Conservation (phyloP, 2,329 filamentous ascomycete species). For the Knoxdaviesia capensis region DNA sequence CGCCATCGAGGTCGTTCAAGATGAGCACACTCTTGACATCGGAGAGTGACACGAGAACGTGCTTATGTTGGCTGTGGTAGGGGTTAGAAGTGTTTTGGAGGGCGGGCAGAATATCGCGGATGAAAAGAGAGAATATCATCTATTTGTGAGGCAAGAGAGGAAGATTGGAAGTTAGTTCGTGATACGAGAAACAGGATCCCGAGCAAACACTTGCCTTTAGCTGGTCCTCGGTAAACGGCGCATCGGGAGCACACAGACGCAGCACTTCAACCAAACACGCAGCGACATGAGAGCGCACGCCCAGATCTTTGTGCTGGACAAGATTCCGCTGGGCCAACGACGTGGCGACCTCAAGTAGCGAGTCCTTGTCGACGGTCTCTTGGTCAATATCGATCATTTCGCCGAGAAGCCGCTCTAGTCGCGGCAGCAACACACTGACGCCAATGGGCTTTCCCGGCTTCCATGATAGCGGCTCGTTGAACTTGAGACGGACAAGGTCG, state of each 20-base stretch:
- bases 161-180: slow-evolving; percentile 7
- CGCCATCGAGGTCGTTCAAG: slow-evolving; percentile 67
- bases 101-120: slow-evolving; percentile 64
- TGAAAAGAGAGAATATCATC: slow-evolving; percentile 86
- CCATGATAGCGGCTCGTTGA: slow-evolving; percentile 79
- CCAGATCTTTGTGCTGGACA: slow-evolving; percentile 78
- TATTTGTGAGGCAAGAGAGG: slow-evolving; percentile 13
- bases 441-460: slow-evolving; percentile 77
- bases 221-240: slow-evolving; percentile 77
- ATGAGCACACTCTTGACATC: slow-evolving; percentile 91
- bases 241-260: slow-evolving; percentile 80
- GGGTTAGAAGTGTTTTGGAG: slow-evolving; percentile 72
- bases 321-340: slow-evolving; percentile 69
- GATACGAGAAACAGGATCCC: not conserved
- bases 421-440: slow-evolving; percentile 60
- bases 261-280: slow-evolving; percentile 88
- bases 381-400: slow-evolving; percentile 78
- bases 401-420: slow-evolving; percentile 60
- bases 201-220: slow-evolving; percentile 48
- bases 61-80: slow-evolving; percentile 85
- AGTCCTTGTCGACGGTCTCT: slow-evolving; percentile 64
- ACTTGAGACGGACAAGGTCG: slow-evolving; percentile 35
- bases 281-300: slow-evolving; percentile 73
- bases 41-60: slow-evolving; percentile 70
- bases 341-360: slow-evolving; percentile 65